Evolutionary conservation across 768 basidiomycete species (phyloP).

Genomic region (Amanita pseudoporphyria): DNA sequence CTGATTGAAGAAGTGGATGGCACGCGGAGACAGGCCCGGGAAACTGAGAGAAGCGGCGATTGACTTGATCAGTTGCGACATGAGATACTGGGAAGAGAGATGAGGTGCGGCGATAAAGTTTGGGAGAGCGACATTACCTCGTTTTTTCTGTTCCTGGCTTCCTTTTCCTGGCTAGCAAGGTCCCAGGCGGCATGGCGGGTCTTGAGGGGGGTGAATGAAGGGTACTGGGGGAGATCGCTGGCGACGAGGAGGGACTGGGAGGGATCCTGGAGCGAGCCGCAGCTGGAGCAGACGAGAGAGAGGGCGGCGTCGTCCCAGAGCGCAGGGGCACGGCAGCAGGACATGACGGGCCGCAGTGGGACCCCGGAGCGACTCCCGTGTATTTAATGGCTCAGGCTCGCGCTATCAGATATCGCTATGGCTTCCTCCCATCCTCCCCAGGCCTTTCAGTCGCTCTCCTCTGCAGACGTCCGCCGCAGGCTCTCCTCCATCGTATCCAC

Average conservation of each 20-base stretch:
- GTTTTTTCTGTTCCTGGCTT: conserved; percentile 56
- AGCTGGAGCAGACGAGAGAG: conserved; percentile 57
- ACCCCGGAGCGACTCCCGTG: neutral
- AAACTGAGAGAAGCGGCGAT: conserved; percentile 49
- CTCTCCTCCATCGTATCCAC: conserved; percentile 47
- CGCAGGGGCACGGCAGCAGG: conserved; percentile 47
- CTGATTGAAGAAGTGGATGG: conserved; percentile 58
- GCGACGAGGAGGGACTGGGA: conserved; percentile 48
- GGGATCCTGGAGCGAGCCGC: conserved; percentile 62
- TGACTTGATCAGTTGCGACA: conserved; percentile 52
- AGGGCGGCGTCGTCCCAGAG: conserved; percentile 48
- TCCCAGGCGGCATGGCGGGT: conserved; percentile 46
- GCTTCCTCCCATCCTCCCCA: conserved; percentile 32
- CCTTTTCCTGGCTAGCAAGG: conserved; percentile 56
- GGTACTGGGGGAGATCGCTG: conserved; percentile 24
- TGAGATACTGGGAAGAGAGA: conserved; percentile 40
- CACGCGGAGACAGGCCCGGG: conserved; percentile 55
- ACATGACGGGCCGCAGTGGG: conserved; percentile 19
- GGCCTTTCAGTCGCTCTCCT: conserved; percentile 55
- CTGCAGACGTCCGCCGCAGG: conserved; percentile 54
- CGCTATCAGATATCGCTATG: conserved; percentile 28
- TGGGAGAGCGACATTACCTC: conserved; percentile 32
- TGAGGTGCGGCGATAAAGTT: conserved; percentile 12
- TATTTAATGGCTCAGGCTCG: neutral
- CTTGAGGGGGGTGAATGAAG: conserved; percentile 35